Evolutionary conservation across 257 asterid genomes (phyloP).

Genomic region (Thymus quinquecostatus): DNA sequence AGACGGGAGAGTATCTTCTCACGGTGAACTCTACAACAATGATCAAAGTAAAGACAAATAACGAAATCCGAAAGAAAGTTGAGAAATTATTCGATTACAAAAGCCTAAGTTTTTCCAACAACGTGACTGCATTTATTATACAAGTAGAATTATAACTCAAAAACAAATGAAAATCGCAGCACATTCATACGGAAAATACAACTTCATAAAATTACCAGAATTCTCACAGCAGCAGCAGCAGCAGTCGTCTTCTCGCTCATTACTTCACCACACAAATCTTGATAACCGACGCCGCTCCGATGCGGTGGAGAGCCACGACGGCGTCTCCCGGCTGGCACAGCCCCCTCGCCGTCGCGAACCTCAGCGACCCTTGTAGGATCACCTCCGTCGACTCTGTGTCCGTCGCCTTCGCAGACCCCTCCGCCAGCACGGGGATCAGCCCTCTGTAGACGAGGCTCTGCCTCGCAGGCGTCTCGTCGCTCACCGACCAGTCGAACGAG

Average conservation of each 20-base stretch:
- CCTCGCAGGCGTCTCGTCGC: constrained; percentile 82
- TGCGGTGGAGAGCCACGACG: constrained; percentile 76
- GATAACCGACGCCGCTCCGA: constrained; percentile 75
- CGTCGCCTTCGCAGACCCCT: constrained; percentile 79
- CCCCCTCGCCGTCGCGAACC: constrained; percentile 51
- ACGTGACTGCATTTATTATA: background rate
- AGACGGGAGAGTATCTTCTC: too few species aligned
- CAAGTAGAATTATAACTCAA: background rate
- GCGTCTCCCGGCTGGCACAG: constrained; percentile 79
- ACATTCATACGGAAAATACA: background rate
- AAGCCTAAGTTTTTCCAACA: background rate
- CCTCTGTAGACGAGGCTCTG: constrained; percentile 85
- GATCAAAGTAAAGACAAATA: background rate
- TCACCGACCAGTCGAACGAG: constrained; percentile 74
- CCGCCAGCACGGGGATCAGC: constrained; percentile 75
- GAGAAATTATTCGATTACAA: background rate
- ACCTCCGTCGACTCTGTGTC: constrained; percentile 81
- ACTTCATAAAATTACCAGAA: background rate
- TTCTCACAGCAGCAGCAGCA: background rate
- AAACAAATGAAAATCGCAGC: background rate
- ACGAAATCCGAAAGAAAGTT: background rate
- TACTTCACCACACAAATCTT: constrained; percentile 59
- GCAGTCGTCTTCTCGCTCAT: background rate
- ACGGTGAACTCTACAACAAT: too few species aligned
- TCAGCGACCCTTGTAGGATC: constrained; percentile 65